These are phyloP conservation scores for Fonsecaea nubica DNA, from an alignment of 2,329 filamentous ascomycete species.

Conservation along the genomic window DNA sequence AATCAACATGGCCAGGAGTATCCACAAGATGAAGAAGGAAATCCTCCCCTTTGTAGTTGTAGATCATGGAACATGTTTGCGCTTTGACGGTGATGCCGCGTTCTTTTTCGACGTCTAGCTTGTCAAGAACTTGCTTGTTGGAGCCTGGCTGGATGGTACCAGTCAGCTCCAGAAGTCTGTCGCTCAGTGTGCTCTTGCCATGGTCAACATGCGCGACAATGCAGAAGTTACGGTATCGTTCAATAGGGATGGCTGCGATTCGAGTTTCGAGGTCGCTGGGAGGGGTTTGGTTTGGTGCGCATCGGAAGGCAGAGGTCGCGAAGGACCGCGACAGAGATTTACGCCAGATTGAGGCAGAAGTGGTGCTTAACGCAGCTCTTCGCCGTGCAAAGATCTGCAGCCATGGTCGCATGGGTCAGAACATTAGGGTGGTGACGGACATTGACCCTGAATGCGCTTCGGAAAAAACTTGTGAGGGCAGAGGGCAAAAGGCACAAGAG, in stretches of 20 bases:
- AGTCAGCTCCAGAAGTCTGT: conserved; percentile 89
- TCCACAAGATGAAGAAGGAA: conserved; percentile 95
- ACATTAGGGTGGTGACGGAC: conserved; percentile 18
- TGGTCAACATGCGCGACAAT: conserved; percentile 99
- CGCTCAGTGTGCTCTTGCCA: conserved; percentile 94
- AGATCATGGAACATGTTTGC: conserved; percentile 97
- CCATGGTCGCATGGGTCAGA: conserved; percentile 40
- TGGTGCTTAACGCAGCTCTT: conserved; percentile 37
- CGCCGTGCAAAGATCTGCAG: conserved; percentile 40
- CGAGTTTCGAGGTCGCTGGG: conserved; percentile 64
- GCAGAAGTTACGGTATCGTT: conserved; percentile 84
- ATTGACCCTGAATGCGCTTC: conserved; percentile 4
- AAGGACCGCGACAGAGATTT: conserved; percentile 40
- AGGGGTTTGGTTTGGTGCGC: conserved; percentile 41
- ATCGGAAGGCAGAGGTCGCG: conserved; percentile 42
- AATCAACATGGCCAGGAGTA: conserved; percentile 97
- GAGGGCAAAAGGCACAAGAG: not conserved
- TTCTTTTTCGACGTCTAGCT: conserved; percentile 94
- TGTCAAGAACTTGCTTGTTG: conserved; percentile 96
- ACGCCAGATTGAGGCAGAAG: conserved; percentile 29
- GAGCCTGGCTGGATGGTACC: conserved; percentile 85
- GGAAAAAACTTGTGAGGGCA: not conserved
- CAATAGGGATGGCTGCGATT: conserved; percentile 58
- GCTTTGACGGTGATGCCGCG: conserved; percentile 98
- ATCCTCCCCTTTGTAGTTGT: conserved; percentile 82